These are phyloP conservation scores for Fusarium sulawesiense DNA, from an alignment of 2,329 filamentous ascomycete species.

Conservation along the genomic window DNA sequence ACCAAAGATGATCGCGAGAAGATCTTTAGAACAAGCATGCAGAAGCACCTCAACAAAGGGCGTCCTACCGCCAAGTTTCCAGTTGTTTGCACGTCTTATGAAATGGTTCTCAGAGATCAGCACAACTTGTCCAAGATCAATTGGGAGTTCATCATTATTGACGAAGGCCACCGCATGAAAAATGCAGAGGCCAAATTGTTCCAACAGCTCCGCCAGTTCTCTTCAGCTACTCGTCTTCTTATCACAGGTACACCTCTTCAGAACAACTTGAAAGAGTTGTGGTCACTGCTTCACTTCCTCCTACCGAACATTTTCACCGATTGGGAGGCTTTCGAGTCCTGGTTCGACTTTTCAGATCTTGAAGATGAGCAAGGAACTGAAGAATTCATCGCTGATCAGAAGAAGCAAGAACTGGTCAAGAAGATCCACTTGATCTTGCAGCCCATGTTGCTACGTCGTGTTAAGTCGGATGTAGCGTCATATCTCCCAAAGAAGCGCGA, in stretches of 20 bases:
- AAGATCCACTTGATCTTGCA: constrained; percentile 95
- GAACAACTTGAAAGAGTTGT: constrained; percentile 94
- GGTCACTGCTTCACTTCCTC: constrained; percentile 94
- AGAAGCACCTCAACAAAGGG: constrained; percentile 72
- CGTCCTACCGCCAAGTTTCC: constrained; percentile 77
- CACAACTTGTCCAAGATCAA: constrained; percentile 84
- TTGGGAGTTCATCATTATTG: constrained; percentile 98
- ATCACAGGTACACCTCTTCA: constrained; percentile 96
- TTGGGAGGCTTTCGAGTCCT: constrained; percentile 90
- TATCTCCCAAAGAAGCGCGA: constrained; percentile 96
- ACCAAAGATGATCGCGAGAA: constrained; percentile 79
- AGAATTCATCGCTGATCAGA: constrained; percentile 81
- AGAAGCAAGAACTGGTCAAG: constrained; percentile 64
- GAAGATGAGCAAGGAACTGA: constrained; percentile 84
- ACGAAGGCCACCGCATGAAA: constrained; percentile 97
- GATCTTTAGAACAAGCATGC: constrained; percentile 79
- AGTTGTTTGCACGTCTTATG: constrained; percentile 93
- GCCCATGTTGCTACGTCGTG: constrained; percentile 84
- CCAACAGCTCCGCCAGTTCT: constrained; percentile 86
- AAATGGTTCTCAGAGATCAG: constrained; percentile 93
- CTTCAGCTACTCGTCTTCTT: constrained; percentile 87
- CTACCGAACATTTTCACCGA: constrained; percentile 94
- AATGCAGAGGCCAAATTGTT: constrained; percentile 95
- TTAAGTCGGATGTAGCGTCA: constrained; percentile 93
- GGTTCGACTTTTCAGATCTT: constrained; percentile 96